Percentiles rank a stretch among this genome's conserved stretches.
These are phyloP conservation scores for Citrus hindsii DNA, from an alignment of 345 rosid species.

Conservation along the genomic window DNA sequence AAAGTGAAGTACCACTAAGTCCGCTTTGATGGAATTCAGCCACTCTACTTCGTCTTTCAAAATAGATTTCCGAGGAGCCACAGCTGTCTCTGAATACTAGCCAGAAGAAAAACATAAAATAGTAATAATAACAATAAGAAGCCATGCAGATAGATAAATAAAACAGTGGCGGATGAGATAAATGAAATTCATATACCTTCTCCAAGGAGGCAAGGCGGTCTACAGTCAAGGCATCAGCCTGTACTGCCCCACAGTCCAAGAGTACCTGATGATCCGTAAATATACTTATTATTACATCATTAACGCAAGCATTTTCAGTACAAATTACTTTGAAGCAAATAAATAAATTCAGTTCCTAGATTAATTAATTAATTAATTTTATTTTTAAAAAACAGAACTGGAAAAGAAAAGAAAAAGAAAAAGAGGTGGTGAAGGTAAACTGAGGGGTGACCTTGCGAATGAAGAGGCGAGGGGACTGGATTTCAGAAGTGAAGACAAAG, in stretches of 20 bases:
- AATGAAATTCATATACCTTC: conserved; percentile 46
- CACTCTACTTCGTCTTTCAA: conserved; percentile 79
- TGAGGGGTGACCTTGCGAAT: conserved; percentile 64
- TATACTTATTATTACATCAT: too few relatives aligned
- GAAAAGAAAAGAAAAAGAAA: not conserved
- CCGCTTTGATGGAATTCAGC: conserved; percentile 90
- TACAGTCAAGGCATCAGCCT: conserved; percentile 97
- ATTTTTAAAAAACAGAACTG: too few relatives aligned
- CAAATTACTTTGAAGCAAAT: too few relatives aligned
- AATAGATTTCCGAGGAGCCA: conserved; percentile 80
- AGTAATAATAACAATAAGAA: not conserved
- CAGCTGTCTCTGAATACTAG: conserved; percentile 96
- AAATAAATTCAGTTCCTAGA: not conserved
- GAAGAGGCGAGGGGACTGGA: conserved; percentile 80
- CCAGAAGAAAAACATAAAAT: not conserved
- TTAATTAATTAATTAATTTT: too few relatives aligned
- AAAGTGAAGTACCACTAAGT: conserved; percentile 64
- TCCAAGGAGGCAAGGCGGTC: conserved; percentile 96
- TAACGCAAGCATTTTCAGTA: too few relatives aligned
- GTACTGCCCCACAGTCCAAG: conserved; percentile 96
- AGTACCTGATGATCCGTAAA: conserved; percentile 46
- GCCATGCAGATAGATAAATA: not conserved
- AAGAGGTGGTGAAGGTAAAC: not conserved
- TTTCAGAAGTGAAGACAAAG: conserved; percentile 88
- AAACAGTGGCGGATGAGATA: not conserved